phyloP scores from a whole-genome alignment of 768 basidiomycete genomes.

The Lentinula lateritia region DNA sequence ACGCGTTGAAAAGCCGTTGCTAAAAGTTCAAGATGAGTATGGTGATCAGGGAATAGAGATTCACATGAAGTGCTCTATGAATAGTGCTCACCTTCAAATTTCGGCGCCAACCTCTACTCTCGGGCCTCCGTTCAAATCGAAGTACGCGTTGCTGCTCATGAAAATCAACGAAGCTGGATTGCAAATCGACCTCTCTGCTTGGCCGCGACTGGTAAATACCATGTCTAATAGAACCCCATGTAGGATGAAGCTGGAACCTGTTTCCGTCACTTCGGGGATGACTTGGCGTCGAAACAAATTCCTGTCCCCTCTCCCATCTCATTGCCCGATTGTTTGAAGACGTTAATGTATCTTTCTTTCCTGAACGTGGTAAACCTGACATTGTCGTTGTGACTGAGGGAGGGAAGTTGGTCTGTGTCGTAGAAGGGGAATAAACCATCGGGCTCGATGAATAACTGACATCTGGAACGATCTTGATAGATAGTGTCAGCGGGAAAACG shows the following conservation, averaged over 20 bases:
- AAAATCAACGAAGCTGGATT: constrained; percentile 1
- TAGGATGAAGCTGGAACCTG: neutral
- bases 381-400: neutral
- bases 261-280: neutral
- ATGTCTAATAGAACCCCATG: neutral
- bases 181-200: neutral
- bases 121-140: neutral
- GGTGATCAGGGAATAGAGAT: neutral
- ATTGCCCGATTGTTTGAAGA: neutral
- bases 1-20: neutral
- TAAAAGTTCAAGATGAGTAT: neutral
- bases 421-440: constrained; percentile 28
- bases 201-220: neutral
- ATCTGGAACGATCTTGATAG: neutral
- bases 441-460: neutral
- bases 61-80: neutral
- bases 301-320: neutral
- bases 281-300: neutral
- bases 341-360: neutral
- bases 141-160: neutral
- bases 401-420: neutral
- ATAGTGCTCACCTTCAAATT: neutral
- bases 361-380: neutral
- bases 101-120: neutral
- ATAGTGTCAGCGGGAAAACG: neutral